Evolutionary conservation across 805 yeast genomes (phyloP), one percentile per base, ranked within the genome.

Genomic region (Hanseniaspora vineae): DNA sequence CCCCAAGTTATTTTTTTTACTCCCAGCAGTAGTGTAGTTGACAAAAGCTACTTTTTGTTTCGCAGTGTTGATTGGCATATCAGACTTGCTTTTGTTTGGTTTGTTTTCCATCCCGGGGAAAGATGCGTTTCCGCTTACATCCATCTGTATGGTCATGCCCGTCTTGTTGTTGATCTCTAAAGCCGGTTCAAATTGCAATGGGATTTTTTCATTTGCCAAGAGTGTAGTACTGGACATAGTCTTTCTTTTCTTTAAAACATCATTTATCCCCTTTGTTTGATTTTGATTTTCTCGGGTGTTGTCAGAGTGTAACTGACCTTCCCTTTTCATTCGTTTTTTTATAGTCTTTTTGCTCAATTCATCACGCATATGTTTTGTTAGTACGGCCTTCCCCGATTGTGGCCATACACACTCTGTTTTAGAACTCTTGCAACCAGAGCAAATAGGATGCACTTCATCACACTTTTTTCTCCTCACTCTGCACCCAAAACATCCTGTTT

Each of bases 401-500:
- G 58, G 58, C 55, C 56, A 55, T 6, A 55, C 47, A 44, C 58
- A 55, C 13, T 50, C 54, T 14, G 47, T 40, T 39, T 45, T 45
- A 31, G 51, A 48, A 23, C 40, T 51, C 6, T 47, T 44, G 35
- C 58, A 55, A 6, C 49, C 42, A 13, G 47, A 50, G 42, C 58
- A 55, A 19, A 48, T 50, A 3, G 56, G 54, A 19, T 42, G 53
- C 8, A n/a, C 39, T 35, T 55, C 58, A 50, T 55, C 55, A 44
- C 58, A 55, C 33, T 55, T 53, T 46, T 52, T 50, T 45, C 54
- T 51, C 31, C 50, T 52, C 14, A 48, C 42, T 19, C 58, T 46
- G 42, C 58, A 54, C 9, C 56, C 52, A 44, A 52, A 54, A 43
- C 58, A 54, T 2, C 58, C 58, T 4, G 54, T 42, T 32, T 49